phyloP scores from a whole-genome alignment of 768 basidiomycete genomes.

The Suillus hirtellus region DNA sequence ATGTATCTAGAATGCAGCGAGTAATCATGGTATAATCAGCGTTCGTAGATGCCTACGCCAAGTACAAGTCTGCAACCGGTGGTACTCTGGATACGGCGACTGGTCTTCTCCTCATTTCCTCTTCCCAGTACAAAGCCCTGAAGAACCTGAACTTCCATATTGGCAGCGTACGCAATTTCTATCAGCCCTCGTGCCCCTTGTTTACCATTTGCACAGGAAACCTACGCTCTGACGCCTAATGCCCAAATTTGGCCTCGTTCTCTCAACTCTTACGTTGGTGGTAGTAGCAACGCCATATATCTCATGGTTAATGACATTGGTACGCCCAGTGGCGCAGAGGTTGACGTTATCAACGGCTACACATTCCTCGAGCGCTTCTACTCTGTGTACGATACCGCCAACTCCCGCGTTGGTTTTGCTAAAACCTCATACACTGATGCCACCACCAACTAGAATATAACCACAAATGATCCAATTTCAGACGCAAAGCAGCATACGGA shows the following conservation, averaged over 20 bases:
- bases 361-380: constrained; percentile 65
- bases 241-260: constrained; percentile 44
- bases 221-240: constrained; percentile 43
- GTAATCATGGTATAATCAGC: neutral
- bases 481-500: neutral
- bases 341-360: constrained; percentile 59
- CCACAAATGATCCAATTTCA: neutral
- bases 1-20: constrained; percentile 11
- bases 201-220: constrained; percentile 15
- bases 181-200: neutral
- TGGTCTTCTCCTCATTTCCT: constrained; percentile 17
- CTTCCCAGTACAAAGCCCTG: constrained; percentile 9
- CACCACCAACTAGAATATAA: constrained; percentile 28
- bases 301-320: constrained; percentile 41
- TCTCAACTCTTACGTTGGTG: constrained; percentile 47
- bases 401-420: constrained; percentile 39
- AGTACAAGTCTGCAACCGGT: constrained; percentile 21
- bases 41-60: constrained; percentile 26
- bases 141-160: constrained; percentile 14
- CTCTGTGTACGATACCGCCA: constrained; percentile 61
- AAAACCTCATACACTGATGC: constrained; percentile 30
- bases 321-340: constrained; percentile 40
- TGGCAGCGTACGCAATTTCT: neutral
- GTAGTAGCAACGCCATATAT: constrained; percentile 37
- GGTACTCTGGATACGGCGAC: constrained; percentile 16